A percentile compares a stretch with the other conserved stretches of the same genome.
phyloP scores from a whole-genome alignment of 139 green algal species.

The Diplosphaera chodatii region DNA sequence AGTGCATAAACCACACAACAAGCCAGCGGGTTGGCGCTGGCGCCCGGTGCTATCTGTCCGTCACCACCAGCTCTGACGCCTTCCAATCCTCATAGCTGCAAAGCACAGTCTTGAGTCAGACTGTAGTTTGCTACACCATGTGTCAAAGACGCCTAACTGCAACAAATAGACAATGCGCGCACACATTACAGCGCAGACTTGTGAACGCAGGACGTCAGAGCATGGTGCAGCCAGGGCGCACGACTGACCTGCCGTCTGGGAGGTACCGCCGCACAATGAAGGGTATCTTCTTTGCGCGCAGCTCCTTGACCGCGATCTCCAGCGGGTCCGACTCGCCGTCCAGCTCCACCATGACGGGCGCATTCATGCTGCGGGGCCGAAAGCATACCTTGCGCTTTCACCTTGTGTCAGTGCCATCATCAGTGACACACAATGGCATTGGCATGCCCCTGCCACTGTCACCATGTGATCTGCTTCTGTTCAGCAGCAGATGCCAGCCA shows the following conservation, averaged over 20 bases:
- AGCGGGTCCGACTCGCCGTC: constrained; percentile 73
- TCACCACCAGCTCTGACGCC: constrained; percentile 87
- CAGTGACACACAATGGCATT: too few species aligned
- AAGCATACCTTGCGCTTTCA: neutral
- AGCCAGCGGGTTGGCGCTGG: neutral
- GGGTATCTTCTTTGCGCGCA: constrained; percentile 93
- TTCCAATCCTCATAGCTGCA: constrained; percentile 94
- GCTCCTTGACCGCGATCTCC: constrained; percentile 91
- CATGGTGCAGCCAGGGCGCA: neutral
- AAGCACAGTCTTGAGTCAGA: neutral
- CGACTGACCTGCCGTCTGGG: constrained; percentile 79
- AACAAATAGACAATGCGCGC: too few species aligned
- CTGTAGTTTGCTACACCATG: neutral
- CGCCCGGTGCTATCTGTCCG: constrained; percentile 40
- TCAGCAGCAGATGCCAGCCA: neutral
- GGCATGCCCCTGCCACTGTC: too few species aligned
- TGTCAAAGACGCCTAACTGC: too few species aligned
- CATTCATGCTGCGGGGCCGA: constrained; percentile 81
- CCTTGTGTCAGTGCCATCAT: neutral
- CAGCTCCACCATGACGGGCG: constrained; percentile 90
- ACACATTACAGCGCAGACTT: neutral
- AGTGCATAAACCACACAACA: neutral
- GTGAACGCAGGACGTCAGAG: neutral
- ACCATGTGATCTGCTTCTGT: neutral
- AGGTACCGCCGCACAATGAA: constrained; percentile 97